Percentiles rank a stretch among this genome's conserved stretches.
Conservation (phyloP, 225 moss, liverwort and hornwort species). For the Marchantia polymorpha region DNA sequence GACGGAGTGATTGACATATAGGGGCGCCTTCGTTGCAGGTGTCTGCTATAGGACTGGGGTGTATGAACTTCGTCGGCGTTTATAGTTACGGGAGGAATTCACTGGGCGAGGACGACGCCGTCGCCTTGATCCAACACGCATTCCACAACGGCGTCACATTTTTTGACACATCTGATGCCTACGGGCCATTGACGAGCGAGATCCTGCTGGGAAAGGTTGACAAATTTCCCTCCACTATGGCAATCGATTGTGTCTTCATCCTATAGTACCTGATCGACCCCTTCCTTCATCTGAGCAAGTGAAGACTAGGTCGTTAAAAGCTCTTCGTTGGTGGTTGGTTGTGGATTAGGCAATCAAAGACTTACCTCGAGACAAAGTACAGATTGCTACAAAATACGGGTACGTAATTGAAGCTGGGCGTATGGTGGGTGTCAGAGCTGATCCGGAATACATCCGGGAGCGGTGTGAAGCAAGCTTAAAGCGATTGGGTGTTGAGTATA, state of each 20-base stretch:
- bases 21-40: neutral
- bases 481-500: slow-evolving; percentile 31
- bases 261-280: too few species aligned
- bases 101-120: slow-evolving; percentile 1
- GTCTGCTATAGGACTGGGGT: neutral
- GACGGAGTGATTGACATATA: too few species aligned
- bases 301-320: too few species aligned
- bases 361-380: slow-evolving; percentile 25
- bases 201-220: slow-evolving; percentile 22
- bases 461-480: slow-evolving; percentile 28
- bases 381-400: slow-evolving; percentile 33
- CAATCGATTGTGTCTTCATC: too few species aligned
- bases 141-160: slow-evolving; percentile 17
- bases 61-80: neutral
- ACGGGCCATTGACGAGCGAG: slow-evolving; percentile 11
- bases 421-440: neutral
- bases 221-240: too few species aligned
- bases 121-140: slow-evolving; percentile 5
- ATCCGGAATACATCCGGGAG: slow-evolving; percentile 23
- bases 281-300: too few species aligned
- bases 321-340: too few species aligned
- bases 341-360: slow-evolving; percentile 26
- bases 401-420: too few species aligned
- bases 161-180: slow-evolving; percentile 19
- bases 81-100: neutral